These are phyloP conservation scores for Dendrobium chrysotoxum DNA, from an alignment of 106 monocot species.

Conservation along the genomic window DNA sequence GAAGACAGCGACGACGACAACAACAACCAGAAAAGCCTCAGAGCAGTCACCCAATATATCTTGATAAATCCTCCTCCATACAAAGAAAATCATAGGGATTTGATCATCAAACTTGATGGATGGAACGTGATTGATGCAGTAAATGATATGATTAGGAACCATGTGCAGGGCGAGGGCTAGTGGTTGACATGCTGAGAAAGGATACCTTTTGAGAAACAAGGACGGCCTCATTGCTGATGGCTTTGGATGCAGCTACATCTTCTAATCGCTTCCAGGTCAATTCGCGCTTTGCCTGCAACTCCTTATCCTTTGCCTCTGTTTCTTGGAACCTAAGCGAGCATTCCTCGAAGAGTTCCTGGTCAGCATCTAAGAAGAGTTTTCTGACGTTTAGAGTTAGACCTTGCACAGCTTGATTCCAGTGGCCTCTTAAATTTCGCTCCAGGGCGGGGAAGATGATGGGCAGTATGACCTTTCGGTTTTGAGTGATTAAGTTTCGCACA, in stretches of 20 bases:
- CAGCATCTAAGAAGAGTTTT: constrained; percentile 36
- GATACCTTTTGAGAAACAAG: constrained; percentile 20
- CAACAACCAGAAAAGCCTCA: background rate
- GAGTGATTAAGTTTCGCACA: constrained; percentile 35
- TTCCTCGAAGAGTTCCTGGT: constrained; percentile 37
- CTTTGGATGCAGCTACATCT: constrained; percentile 36
- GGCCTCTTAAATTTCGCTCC: constrained; percentile 37
- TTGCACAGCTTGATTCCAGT: constrained; percentile 58
- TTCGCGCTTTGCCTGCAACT: constrained; percentile 21
- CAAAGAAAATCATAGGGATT: constrained; percentile 2
- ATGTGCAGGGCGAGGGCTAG: constrained; percentile 2
- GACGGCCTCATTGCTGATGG: constrained; percentile 26
- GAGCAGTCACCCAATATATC: background rate
- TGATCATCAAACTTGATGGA: background rate
- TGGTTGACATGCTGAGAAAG: constrained; percentile 9
- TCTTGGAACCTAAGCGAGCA: constrained; percentile 27
- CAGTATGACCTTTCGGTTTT: constrained; percentile 38
- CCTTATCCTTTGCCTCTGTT: constrained; percentile 10
- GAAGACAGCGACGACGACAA: background rate
- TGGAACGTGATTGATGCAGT: background rate
- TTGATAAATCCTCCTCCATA: background rate
- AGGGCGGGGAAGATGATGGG: constrained; percentile 37
- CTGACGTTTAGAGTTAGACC: constrained; percentile 41
- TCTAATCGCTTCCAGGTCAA: constrained; percentile 41
- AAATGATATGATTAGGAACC: background rate